These are phyloP conservation scores for Sinapis alba DNA, from an alignment of 441 rosid genomes.

Conservation along the genomic window DNA sequence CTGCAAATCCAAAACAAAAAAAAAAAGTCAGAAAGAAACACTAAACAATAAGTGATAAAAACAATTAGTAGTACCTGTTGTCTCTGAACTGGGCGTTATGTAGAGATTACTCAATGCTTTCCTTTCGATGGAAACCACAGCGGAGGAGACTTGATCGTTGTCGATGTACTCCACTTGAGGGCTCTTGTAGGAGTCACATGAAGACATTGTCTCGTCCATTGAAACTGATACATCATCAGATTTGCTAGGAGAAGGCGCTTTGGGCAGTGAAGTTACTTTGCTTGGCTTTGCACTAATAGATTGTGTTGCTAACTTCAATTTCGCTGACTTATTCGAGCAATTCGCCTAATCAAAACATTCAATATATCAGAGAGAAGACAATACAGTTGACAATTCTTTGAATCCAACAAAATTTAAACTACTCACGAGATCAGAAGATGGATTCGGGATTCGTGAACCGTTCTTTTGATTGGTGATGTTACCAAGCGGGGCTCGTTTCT, in stretches of 20 bases:
- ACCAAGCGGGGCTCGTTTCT: slow-evolving; percentile 83
- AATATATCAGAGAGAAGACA: neutral
- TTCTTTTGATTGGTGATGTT: slow-evolving; percentile 75
- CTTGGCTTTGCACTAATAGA: slow-evolving; percentile 22
- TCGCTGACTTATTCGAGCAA: slow-evolving; percentile 57
- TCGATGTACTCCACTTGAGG: slow-evolving; percentile 82
- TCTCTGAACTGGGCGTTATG: slow-evolving; percentile 58
- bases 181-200: slow-evolving; percentile 77
- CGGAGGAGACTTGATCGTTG: slow-evolving; percentile 44
- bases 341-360: slow-evolving; percentile 45
- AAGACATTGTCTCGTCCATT: slow-evolving; percentile 80
- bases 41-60: neutral
- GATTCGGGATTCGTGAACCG: slow-evolving; percentile 42
- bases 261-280: slow-evolving; percentile 46
- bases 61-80: slow-evolving; percentile 46
- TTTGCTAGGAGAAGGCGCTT: slow-evolving; percentile 56
- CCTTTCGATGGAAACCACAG: slow-evolving; percentile 62
- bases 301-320: slow-evolving; percentile 48
- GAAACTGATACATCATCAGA: slow-evolving; percentile 65
- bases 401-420: neutral
- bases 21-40: neutral
- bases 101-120: slow-evolving; percentile 70
- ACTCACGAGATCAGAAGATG: slow-evolving; percentile 58
- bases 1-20: slow-evolving; percentile 41
- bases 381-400: too few species aligned